Evolutionary conservation across 164 flowering plant genomes (phyloP), one percentile per base, ranked within the genome.

Genomic region (Chimonanthus praecox): DNA sequence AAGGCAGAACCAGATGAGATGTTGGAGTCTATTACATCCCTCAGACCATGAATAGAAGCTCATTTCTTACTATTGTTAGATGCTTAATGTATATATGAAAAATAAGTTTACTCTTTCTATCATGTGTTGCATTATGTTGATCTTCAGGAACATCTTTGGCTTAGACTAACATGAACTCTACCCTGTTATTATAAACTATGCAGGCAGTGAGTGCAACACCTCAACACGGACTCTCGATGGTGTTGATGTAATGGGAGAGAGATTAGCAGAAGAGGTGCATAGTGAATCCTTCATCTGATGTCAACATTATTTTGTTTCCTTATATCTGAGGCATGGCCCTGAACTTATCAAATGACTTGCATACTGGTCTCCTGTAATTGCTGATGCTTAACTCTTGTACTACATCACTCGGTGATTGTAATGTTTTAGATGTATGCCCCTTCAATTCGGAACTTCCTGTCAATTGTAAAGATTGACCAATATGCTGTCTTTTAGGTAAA

Each of bases 191-290:
- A 71, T 72, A 69, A 50, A 67, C 49, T 47, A 61, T 82, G 80
- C 97, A 95, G 99, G 98, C 83, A 92, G 98, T 75, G 74, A 85
- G 68, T 63, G 83, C 66, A 95, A 95, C 78, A 64, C 74, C 58
- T 66, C 82, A 70, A 81, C 47, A 64, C 68, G 84, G 83, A 95
- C 99, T 66, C 84, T 93, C 75, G 90, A 92, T 82, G 99, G 99
- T 58, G 94, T 95, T 80, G 99, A 95, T 79, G 84, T 85, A 67
- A 90, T 89, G 92, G 98, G 98, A 79, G 86, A 81, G 13, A 85
- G 98, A 83, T 79, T 95, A 80, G 95, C 97, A 60, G 84, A 88
- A 68, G 99, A 95, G 98, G 99, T 92, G 80, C n/a, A 80, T 82
- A 16, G 13, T 47, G 47, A 16, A 68, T 74, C 61, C 46, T 7